Base-by-base conservation (phyloP, 2,329 filamentous ascomycete species). In the Phyllosticta citrichinensis region DNA sequence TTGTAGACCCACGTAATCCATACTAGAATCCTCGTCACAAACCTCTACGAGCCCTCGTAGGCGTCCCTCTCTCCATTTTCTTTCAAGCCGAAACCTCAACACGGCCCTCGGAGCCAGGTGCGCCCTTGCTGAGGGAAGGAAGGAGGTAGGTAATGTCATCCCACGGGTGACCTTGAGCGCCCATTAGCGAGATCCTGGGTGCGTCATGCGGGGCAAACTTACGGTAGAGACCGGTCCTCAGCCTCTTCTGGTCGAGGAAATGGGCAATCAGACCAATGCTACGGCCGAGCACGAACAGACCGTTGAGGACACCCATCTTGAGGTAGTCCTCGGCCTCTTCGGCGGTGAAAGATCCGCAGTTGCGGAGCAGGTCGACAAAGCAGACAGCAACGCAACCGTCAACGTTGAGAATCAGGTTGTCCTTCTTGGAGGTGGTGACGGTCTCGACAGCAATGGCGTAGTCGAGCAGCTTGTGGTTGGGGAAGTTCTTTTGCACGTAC, bases 241-340 rank as follows among this genome's bases (percentile, higher is more conserved):
- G 85, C 79, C 94, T 87, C 92, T 99, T 99, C 86, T 99, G 94
- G 81, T 99, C 94, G 71, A 99, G 87, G 85, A 93, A 97, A 80
- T 99, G 94, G 73, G 94, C 94, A 88, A 99, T 99, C 68, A 99
- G 84, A 89, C 94, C 94, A 73, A 99, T 99, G 77, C 86, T 91
- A 74, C 94, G 89, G 73, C 94, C 94, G 64, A 99, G 86, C 55
- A 99, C 94, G 83, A 99, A 99, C 64, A 99, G 89, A 82, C 94
- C 94, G 84, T 99, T 99, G 70, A 99, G 87, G 56, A 99, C 94
- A 84, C 94, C 94, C 92, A 97, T 99, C 78, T 87, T 86, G 74
- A 99, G 87, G 84, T 99, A 99, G 78, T 99, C 94, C 80, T 99
- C 94, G 58, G 92, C 92, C 82, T 99, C 94, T 79, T 99, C 94